Base-by-base conservation (phyloP, 23 red algal genomes). In the Pyropia haitanensis region DNA sequence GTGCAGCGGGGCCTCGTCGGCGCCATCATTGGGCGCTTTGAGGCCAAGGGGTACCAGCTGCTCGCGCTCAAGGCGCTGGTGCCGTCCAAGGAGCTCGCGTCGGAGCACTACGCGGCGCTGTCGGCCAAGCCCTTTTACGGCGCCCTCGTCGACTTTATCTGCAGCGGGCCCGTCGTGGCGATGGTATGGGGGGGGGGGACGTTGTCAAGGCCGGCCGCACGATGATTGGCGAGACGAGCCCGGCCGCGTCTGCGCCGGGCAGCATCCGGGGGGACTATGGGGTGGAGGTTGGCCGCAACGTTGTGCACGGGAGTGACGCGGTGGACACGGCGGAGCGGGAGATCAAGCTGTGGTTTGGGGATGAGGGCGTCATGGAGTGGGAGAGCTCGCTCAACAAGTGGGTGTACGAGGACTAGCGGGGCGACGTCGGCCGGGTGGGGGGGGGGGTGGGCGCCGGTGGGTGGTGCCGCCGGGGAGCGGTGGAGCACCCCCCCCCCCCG, bases 101-200 rank as follows among this genome's bases (percentile, higher is more conserved):
- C 87, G 52, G 46, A 68, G 60, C 93, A 97, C 67, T 97, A 97
- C 69, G 85, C 68, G 34, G 79, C 77, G 71, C 80, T 91, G 15
- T 57, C 52, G n/a, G 53, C 27, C 29, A 97, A 97, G 70, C 93
- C 93, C 7, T 97, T 97, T 63, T 97, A 82, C 55, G 71, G 54
- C 6, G 71, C 61, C 14, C 78, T 97, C 28, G 85, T 89, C 55
- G 76, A 86, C 18, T 97, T 89, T 63, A 80, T 95, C 58, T 76
- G 68, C 3, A 85, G 77, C 28, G 84, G 93, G 23, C 93, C 87
- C 5, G 93, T 97, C 13, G 70, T 82, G 18, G 84, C 93, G 5
- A 97, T 97, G 93, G 93, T 90, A 23, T 97, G 93, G 93, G 79
- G 90, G 93, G 93, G 60, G 78, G 81, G 68, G 68, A 67, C 28